These are phyloP conservation scores for Paecilomyces variotii DNA, from an alignment of 2,329 filamentous ascomycete genomes.

Conservation along the genomic window DNA sequence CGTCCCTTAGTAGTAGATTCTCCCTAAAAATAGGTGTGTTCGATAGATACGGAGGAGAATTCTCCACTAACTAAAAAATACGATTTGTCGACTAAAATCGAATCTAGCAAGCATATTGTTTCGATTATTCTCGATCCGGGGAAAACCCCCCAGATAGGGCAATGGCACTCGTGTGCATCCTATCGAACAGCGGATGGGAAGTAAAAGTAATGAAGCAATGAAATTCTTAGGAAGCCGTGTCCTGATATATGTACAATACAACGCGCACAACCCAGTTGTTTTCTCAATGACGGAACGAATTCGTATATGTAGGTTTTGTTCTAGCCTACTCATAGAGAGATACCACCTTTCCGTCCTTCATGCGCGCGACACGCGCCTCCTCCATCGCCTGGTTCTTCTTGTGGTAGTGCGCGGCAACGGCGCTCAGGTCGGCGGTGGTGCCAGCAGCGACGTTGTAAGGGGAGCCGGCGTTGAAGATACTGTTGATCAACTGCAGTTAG, in stretches of 20 bases:
- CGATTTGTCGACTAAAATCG: background rate
- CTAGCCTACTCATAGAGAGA: conserved; percentile 36
- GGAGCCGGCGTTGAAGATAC: conserved; percentile 54
- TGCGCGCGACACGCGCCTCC: conserved; percentile 44
- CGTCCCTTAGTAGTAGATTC: background rate
- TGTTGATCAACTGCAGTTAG: conserved; percentile 21
- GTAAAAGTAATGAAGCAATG: conserved; percentile 18
- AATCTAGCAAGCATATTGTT: background rate
- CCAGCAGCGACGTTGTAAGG: conserved; percentile 59
- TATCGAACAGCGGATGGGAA: conserved; percentile 2
- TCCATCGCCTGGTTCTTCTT: conserved; percentile 50
- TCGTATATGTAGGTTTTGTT: conserved; percentile 9
- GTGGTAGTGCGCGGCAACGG: conserved; percentile 56
- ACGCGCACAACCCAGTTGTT: conserved; percentile 11
- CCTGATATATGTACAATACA: conserved; percentile 19
- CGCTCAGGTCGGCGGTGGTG: conserved; percentile 50
- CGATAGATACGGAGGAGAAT: background rate
- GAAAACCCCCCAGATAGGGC: background rate
- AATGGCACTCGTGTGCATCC: background rate
- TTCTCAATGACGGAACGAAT: conserved; percentile 8
- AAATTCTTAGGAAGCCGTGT: conserved; percentile 9
- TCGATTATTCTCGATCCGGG: background rate
- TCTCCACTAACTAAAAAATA: background rate
- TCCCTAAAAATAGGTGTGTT: background rate
- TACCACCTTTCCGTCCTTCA: conserved; percentile 36